Conservation (phyloP, 306 rosid species). For the Fragaria iinumae region DNA sequence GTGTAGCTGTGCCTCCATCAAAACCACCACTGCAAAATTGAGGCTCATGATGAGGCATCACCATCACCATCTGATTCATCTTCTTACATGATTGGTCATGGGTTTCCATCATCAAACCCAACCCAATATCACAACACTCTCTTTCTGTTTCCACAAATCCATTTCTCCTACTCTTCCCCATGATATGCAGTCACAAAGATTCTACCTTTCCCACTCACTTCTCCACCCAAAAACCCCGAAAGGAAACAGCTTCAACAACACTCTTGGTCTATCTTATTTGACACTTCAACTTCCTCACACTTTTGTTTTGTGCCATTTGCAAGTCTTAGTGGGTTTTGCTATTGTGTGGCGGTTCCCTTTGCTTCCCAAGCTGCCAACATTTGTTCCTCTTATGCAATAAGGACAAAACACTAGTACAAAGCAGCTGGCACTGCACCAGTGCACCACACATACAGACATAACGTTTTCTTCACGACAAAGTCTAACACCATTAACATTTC, state of each 20-base stretch:
- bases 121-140: constrained; percentile 31
- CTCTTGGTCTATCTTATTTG: constrained; percentile 13
- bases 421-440: constrained; percentile 12
- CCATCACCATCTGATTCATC: constrained; percentile 25
- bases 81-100: constrained; percentile 19
- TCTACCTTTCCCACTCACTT: constrained; percentile 21
- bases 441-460: neutral
- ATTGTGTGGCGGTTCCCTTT: constrained; percentile 23
- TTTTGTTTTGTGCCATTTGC: neutral
- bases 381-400: constrained; percentile 25
- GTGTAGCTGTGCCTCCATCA: constrained; percentile 18
- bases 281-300: constrained; percentile 10
- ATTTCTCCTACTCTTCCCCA: constrained; percentile 29
- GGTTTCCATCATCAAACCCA: constrained; percentile 36
- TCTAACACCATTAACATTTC: constrained; percentile 19
- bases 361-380: constrained; percentile 39
- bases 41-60: constrained; percentile 17
- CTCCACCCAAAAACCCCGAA: constrained; percentile 14
- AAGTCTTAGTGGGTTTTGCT: constrained; percentile 11
- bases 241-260: constrained; percentile 13
- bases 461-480: constrained; percentile 29
- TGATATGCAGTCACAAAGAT: neutral
- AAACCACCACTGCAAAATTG: constrained; percentile 20
- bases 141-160: constrained; percentile 28
- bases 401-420: constrained; percentile 25